phyloP scores from a whole-genome alignment of 306 rosid genomes.

The Oemleria cerasiformis region DNA sequence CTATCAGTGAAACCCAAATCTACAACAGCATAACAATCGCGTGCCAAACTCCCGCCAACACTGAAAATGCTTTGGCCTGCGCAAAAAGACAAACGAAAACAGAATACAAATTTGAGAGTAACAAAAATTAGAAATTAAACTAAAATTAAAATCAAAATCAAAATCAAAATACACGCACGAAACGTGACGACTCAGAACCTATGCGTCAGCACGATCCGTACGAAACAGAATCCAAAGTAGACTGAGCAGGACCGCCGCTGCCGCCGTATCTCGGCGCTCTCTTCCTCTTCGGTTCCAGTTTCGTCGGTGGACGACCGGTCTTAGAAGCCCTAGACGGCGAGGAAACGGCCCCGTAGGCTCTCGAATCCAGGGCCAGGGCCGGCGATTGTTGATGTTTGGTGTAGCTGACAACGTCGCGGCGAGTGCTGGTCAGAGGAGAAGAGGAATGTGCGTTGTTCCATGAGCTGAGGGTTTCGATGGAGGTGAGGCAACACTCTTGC shows the following conservation, averaged over 20 bases:
- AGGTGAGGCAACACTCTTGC: conserved; percentile 81
- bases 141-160: not conserved
- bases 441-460: conserved; percentile 6
- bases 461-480: conserved; percentile 31
- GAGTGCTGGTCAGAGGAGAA: conserved; percentile 1
- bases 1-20: too few species aligned
- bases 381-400: not conserved
- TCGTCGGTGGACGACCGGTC: not conserved
- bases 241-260: not conserved
- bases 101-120: not conserved
- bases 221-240: conserved; percentile 18
- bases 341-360: too few species aligned
- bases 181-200: not conserved
- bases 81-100: too few species aligned
- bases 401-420: not conserved
- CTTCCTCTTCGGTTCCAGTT: conserved; percentile 35
- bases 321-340: not conserved
- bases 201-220: conserved; percentile 30
- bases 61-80: too few species aligned
- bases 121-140: not conserved
- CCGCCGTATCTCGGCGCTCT: not conserved
- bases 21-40: not conserved
- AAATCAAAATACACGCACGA: not conserved
- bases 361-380: not conserved
- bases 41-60: conserved; percentile 2